Base-by-base conservation (phyloP, 495 filamentous ascomycete genomes). In the Aspergillus steynii region DNA sequence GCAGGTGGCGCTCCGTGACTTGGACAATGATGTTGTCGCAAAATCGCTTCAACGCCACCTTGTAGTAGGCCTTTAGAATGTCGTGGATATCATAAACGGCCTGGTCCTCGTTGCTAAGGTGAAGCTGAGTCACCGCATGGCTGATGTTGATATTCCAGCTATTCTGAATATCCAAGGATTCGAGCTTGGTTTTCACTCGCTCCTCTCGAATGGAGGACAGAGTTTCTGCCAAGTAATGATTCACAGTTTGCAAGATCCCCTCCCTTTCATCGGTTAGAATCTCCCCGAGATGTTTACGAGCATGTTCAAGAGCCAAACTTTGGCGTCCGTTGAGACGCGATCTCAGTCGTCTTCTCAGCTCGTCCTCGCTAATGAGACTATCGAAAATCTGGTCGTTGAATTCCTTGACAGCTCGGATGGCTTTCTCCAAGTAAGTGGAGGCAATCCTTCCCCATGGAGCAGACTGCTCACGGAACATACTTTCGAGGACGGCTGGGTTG, bases 41-140 rank as follows among this genome's bases (percentile, higher is more conserved):
- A 54, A 74, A 74, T 0, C 68, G 53, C 47, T 74, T 73, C 28
- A 61, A 20, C 2, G 72, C 65, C 6, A 80, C 73, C 45, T 77
- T 72, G 65, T 79, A 76, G 56, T 76, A 80, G 0, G 76, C 61
- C 34, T 74, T 71, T 8, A 79, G 61, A 10, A 71, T 73, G 31
- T 79, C 74, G 31, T 77, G 74, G n/a, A 79, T 74, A 20, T 79
- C 77, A 8, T 70, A 53, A 1, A 76, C 59, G 3, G 67, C 65
- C 28, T 77, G 74, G 5, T 71, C 66, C 48, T 76, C 67, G 42
- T 73, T 67, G 50, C 63, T 73, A 14, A 71, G 45, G 25, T 63
- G 59, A 29, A 62, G 26, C 1, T 8, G 27, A 34, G 1, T 27
- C 29, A 53, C 14, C 6, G 32, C 20, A n/a, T 53, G 0, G 10